A percentile compares a stretch with the other conserved stretches of the same genome.
Evolutionary conservation across 176 grass and related monocot genomes (phyloP).

Genomic region (Phragmites australis): DNA sequence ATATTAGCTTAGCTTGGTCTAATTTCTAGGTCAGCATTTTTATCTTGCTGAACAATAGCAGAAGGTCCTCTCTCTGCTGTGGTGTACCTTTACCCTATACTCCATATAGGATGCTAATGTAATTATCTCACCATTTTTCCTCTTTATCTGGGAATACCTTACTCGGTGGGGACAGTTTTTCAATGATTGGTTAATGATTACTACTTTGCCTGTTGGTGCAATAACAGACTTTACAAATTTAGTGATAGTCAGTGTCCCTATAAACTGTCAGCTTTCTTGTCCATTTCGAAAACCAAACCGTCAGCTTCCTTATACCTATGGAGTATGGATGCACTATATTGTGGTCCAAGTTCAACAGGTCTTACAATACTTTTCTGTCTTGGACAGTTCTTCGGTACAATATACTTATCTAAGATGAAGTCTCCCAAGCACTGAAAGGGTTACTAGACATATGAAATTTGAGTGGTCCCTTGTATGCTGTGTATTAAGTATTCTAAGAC

Average conservation of each 20-base stretch:
- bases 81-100: conserved; percentile 26
- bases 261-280: conserved; percentile 25
- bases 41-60: conserved; percentile 5
- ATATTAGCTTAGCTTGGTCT: neutral
- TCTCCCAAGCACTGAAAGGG: neutral
- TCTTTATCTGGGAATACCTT: conserved; percentile 36
- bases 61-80: neutral
- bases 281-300: conserved; percentile 15
- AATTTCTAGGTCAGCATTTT: conserved; percentile 26
- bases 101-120: conserved; percentile 16
- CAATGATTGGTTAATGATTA: conserved; percentile 39
- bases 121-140: conserved; percentile 14
- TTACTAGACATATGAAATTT: conserved; percentile 17
- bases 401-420: conserved; percentile 10
- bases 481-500: conserved; percentile 21
- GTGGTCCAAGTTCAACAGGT: conserved; percentile 45
- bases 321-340: conserved; percentile 6
- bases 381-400: conserved; percentile 31
- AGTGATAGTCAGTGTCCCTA: conserved; percentile 15
- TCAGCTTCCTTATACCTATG: conserved; percentile 8
- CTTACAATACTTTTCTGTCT: conserved; percentile 29
- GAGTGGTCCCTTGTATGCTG: conserved; percentile 27
- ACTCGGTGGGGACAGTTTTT: conserved; percentile 32
- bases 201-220: conserved; percentile 6
- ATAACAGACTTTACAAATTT: conserved; percentile 37